Conservation (phyloP, 2,329 filamentous ascomycete genomes). For the Aureobasidium mangrovei region DNA sequence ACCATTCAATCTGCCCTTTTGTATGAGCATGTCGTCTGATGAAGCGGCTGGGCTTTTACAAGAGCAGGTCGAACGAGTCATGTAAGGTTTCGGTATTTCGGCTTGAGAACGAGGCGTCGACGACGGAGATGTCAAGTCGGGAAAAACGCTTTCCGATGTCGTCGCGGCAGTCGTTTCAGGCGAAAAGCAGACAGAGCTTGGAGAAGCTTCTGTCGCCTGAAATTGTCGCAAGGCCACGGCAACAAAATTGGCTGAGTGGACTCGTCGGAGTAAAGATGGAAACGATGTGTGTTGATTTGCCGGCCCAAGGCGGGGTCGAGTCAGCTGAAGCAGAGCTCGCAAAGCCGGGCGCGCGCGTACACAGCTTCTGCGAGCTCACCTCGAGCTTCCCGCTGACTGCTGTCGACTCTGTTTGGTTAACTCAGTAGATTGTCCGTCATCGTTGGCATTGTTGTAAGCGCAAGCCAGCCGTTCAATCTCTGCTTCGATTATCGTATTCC, state of each 20-base stretch:
- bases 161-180: neutral
- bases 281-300: neutral
- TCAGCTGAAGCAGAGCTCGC: neutral
- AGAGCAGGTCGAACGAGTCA: neutral
- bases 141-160: neutral
- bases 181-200: neutral
- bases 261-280: neutral
- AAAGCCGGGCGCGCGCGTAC: slow-evolving; percentile 1
- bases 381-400: slow-evolving; percentile 4
- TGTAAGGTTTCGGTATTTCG: neutral
- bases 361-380: slow-evolving; percentile 1
- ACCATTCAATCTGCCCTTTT: neutral
- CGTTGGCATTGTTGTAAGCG: too few relatives aligned
- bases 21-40: neutral
- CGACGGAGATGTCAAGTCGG: neutral
- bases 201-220: neutral
- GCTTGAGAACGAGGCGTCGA: neutral
- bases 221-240: neutral
- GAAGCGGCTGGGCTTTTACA: neutral
- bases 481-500: too few relatives aligned
- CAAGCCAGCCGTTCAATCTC: too few relatives aligned
- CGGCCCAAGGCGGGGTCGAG: neutral
- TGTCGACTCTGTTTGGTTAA: neutral
- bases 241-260: neutral
- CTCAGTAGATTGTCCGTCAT: neutral